Percentiles rank a stretch among this genome's conserved stretches.
Conservation (phyloP, 257 asterid genomes). For the Haberlea rhodopensis region DNA sequence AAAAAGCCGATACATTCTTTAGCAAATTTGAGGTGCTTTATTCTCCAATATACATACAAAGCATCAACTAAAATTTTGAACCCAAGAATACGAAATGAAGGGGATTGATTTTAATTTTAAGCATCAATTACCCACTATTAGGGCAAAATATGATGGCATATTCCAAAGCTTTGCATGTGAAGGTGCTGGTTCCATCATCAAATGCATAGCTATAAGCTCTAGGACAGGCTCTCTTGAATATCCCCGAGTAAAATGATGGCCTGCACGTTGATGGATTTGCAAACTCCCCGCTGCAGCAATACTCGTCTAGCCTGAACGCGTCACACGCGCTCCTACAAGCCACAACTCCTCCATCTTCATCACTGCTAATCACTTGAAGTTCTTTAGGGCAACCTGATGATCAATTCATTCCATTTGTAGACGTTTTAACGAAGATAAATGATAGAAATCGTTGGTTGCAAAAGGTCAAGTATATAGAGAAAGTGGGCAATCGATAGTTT, state of each 20-base stretch:
- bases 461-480: background rate
- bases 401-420: background rate
- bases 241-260: slow-evolving; percentile 68
- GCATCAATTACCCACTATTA: slow-evolving; percentile 22
- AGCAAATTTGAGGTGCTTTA: background rate
- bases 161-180: slow-evolving; percentile 50
- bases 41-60: background rate
- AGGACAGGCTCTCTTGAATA: slow-evolving; percentile 68
- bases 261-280: slow-evolving; percentile 75
- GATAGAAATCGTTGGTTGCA: background rate
- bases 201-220: slow-evolving; percentile 59
- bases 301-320: slow-evolving; percentile 70
- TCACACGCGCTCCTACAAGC: slow-evolving; percentile 88
- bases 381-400: slow-evolving; percentile 78
- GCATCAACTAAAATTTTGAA: background rate
- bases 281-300: slow-evolving; percentile 80
- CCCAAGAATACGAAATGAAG: background rate
- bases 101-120: background rate
- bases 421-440: background rate
- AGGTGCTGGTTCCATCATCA: slow-evolving; percentile 61
- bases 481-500: too few relatives aligned
- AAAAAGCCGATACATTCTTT: slow-evolving; percentile 31
- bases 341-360: slow-evolving; percentile 54
- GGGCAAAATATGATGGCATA: slow-evolving; percentile 48
- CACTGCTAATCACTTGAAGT: slow-evolving; percentile 68